Evolutionary conservation across 768 basidiomycete species (phyloP).

Genomic region (Rhodotorula toruloides): DNA sequence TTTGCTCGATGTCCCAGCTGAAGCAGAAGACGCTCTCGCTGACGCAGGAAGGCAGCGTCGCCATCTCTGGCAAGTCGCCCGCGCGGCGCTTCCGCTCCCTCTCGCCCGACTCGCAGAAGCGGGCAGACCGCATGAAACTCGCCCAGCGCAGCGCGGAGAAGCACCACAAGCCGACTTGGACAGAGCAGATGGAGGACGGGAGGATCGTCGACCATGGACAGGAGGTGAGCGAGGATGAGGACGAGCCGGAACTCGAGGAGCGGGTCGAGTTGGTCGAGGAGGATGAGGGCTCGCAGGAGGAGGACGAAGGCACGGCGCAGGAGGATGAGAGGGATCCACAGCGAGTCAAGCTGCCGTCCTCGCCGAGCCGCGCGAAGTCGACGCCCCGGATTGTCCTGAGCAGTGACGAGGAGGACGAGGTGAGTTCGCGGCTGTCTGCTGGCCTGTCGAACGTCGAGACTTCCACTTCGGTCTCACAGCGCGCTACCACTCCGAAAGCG

Average conservation of each 20-base stretch:
- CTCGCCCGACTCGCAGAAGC: not conserved
- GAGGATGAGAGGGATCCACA: not conserved
- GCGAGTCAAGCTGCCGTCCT: not conserved
- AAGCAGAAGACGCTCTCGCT: not conserved
- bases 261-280: not conserved
- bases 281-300: not conserved
- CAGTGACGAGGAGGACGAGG: not conserved
- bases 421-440: not conserved
- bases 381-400: not conserved
- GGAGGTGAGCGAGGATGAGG: not conserved
- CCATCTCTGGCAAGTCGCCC: too few relatives aligned
- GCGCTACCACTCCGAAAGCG: not conserved
- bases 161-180: not conserved
- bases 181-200: too few relatives aligned
- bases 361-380: not conserved
- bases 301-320: not conserved
- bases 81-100: not conserved
- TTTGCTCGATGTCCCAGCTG: too few relatives aligned
- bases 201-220: not conserved
- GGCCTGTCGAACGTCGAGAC: too few relatives aligned
- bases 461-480: not conserved
- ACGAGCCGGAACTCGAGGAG: too few relatives aligned
- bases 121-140: not conserved
- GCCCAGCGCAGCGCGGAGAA: not conserved
- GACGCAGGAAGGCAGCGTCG: not conserved